Evolutionary conservation across 768 basidiomycete species (phyloP).

Genomic region (Hericium coralloides): DNA sequence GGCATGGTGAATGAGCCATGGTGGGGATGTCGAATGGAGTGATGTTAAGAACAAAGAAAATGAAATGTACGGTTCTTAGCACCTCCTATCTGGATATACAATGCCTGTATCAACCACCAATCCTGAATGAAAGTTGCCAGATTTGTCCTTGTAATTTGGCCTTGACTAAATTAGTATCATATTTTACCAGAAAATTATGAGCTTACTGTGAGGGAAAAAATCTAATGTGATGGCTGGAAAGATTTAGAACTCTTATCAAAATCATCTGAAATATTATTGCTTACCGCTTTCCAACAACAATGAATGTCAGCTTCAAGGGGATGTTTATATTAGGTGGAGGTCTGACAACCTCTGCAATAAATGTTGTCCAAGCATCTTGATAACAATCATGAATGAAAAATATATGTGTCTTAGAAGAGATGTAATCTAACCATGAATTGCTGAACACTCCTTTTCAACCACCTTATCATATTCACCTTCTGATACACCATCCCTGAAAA

Average conservation of each 20-base stretch:
- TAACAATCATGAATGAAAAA: neutral
- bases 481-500: slow-evolving; percentile 37
- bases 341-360: slow-evolving; percentile 3
- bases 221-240: slow-evolving; percentile 41
- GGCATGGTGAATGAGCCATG: too few relatives aligned
- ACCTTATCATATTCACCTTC: slow-evolving; percentile 41
- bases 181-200: neutral
- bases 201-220: slow-evolving; percentile 31
- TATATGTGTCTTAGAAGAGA: neutral
- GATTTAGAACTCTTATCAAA: neutral
- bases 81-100: too few relatives aligned
- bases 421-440: slow-evolving; percentile 29
- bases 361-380: slow-evolving; percentile 3
- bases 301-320: slow-evolving; percentile 32
- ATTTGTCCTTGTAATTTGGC: slow-evolving; percentile 2
- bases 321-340: neutral
- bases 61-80: too few relatives aligned
- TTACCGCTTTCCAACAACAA: slow-evolving; percentile 56
- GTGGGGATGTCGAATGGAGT: too few relatives aligned
- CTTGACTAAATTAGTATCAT: neutral
- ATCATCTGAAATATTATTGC: neutral
- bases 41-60: too few relatives aligned
- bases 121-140: slow-evolving; percentile 10
- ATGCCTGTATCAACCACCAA: slow-evolving; percentile 11
- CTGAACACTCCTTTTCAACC: slow-evolving; percentile 32